Base-by-base conservation (phyloP, 2,329 filamentous ascomycete species). In the Arthrobotrys sinensis region DNA sequence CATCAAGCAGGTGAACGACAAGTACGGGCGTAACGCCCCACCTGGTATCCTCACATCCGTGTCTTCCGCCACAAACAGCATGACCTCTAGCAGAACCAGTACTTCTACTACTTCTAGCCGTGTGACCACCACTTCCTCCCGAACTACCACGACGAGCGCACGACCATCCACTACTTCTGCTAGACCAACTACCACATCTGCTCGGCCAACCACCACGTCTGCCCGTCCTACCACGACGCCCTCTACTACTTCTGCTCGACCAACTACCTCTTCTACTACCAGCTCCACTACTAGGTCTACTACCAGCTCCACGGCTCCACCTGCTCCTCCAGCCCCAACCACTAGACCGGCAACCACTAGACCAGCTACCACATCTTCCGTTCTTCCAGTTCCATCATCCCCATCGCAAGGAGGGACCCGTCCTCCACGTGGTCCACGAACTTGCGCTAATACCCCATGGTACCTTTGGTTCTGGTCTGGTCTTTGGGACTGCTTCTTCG, bases 31-130 rank as follows among this genome's bases (percentile, higher is more conserved):
- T 14, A 62, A 36, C 21, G 8, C 67, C 36, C 75, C 75, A 21
- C 62, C 75, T 24, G 75, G 75, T 68, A 60, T 72, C 14, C 75
- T 78, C 24, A 78, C 75, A 16, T 78, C 75, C 10, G 67, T 78
- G 1, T 68, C 75, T 10, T 78, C 75, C 48, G 53, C 55, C 24
- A 78, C 75, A 38, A 71, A 71, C 5, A 78, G 67, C 52, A 72
- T 68, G 75, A 28, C 24, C 24, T 28, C 24, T 28, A 28, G 24
- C 24, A 28, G 24, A 2, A 28, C 24, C 24, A 28, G 24, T 28
- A 28, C 24, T 28, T 72, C 75, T 2, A 72, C 67, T 43, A 78
- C 75, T 14, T 43, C 62, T 45, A 67, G 34, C 50, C 55, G 14
- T n/a, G 71, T n/a, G 7, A 45, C 32, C 7, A 55, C 57, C 8